Conservation (phyloP, 176 grass and related monocot genomes). For the Thalia dealbata region DNA sequence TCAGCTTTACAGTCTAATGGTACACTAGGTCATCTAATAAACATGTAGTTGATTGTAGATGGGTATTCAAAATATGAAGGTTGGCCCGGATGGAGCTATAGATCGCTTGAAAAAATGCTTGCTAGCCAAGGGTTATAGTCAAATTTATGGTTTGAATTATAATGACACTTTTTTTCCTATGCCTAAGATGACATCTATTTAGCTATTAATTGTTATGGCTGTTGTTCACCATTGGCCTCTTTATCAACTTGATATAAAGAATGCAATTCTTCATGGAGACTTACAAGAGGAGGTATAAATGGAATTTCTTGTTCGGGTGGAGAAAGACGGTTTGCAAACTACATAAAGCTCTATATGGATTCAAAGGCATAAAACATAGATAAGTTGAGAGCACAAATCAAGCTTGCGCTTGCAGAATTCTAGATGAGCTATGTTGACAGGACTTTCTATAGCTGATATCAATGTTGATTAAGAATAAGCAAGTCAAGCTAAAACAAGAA, state of each 20-base stretch:
- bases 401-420: too few species aligned
- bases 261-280: slow-evolving; percentile 13
- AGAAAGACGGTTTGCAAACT: too few species aligned
- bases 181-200: not conserved
- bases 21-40: not conserved
- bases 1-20: too few species aligned
- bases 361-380: too few species aligned
- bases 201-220: not conserved
- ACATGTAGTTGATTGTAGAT: not conserved
- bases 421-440: too few species aligned
- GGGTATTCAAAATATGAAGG: not conserved
- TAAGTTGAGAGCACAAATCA: too few species aligned
- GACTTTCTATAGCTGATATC: too few species aligned
- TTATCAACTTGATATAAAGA: slow-evolving; percentile 1
- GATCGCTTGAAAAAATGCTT: not conserved
- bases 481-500: too few species aligned
- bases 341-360: too few species aligned
- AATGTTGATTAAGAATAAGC: too few species aligned
- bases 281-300: not conserved
- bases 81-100: not conserved
- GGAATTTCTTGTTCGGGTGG: too few species aligned
- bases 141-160: too few species aligned
- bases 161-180: not conserved
- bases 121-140: slow-evolving; percentile 1
- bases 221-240: not conserved